Evolutionary conservation across 768 basidiomycete genomes (phyloP).

Genomic region (Lactarius tabidus): DNA sequence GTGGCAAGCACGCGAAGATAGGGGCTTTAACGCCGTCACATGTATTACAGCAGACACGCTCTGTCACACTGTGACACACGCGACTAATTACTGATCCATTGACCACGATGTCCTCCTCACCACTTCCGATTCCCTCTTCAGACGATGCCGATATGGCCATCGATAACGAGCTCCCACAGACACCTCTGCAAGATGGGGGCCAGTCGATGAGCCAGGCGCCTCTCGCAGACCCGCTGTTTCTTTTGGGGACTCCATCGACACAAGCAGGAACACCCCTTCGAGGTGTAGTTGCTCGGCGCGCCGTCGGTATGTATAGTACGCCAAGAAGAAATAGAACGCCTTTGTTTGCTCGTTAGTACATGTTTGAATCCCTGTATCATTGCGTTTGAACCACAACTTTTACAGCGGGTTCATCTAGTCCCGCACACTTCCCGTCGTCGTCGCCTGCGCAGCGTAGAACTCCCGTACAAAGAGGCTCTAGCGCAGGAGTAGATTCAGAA

Average conservation of each 20-base stretch:
- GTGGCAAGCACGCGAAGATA: too few species aligned
- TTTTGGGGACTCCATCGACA: conserved; percentile 22
- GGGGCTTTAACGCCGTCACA: too few species aligned
- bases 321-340: conserved; percentile 25
- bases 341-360: conserved; percentile 23
- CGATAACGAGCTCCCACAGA: conserved; percentile 23
- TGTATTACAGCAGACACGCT: too few species aligned
- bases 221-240: conserved; percentile 19
- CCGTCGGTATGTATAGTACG: conserved; percentile 21
- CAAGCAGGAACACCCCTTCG: conserved; percentile 23
- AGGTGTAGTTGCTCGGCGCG: conserved; percentile 20
- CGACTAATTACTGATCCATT: conserved; percentile 10
- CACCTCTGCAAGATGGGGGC: conserved; percentile 28
- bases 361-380: not conserved
- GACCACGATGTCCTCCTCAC: conserved; percentile 26
- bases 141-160: conserved; percentile 19
- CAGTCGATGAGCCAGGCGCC: conserved; percentile 34
- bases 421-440: conserved; percentile 36
- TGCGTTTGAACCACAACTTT: not conserved
- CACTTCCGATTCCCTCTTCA: conserved; percentile 25
- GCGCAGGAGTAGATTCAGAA: conserved; percentile 43
- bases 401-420: conserved; percentile 24
- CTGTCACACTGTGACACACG: conserved; percentile 26
- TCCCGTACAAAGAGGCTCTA: conserved; percentile 12
- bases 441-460: conserved; percentile 19